Evolutionary conservation across 495 filamentous ascomycete species (phyloP), one percentile per base, ranked within the genome.

Genomic region (Usnea hakonensis): DNA sequence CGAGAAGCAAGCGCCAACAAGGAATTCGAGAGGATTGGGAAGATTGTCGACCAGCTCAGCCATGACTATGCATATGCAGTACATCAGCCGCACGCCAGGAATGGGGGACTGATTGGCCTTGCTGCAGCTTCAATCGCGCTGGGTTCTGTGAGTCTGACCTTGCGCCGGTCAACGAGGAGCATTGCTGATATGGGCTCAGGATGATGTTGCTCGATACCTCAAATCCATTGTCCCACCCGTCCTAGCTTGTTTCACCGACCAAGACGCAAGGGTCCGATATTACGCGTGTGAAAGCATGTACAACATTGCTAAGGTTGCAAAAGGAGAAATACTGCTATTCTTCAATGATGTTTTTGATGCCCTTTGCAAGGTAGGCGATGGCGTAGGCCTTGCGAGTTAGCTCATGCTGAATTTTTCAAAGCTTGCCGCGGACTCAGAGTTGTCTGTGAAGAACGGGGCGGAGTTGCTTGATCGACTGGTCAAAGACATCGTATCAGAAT

Each of bases 201-300:
- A 94, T 81, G 89, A 95, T 72, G 87, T 99, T 67, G 90, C 95
- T 38, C 85, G 84, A 58, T 96, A 97, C 69, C 80, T 99, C 48
- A 86, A 89, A 72, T 83, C 91, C 61, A 96, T 99, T 60, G 93
- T 99, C 5, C 91, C 94, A 23, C 95, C 95, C 23, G 95, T 99
- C 7, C 81, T 99, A n/a, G 95, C 95, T 55, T 99, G 95, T 78
- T 99, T 99, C 72, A 87, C 87, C 26, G 95, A 99, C 68, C 94
- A 97, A 78, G 95, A 99, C 87, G 95, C 95, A 26, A 82, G 95
- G 57, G 95, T 99, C 21, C 85, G 95, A 58, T 99, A 99, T 72
- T 99, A 99, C 74, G 95, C 95, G 53, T 99, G 95, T 76, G 95
- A 99, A 81, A 94, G 91, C 75, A 99, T 99, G 95, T 99, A 99